A percentile compares a stretch with the other conserved stretches of the same genome.
These are phyloP conservation scores for Colletotrichum agaves DNA, from an alignment of 2,329 filamentous ascomycete genomes.

Conservation along the genomic window DNA sequence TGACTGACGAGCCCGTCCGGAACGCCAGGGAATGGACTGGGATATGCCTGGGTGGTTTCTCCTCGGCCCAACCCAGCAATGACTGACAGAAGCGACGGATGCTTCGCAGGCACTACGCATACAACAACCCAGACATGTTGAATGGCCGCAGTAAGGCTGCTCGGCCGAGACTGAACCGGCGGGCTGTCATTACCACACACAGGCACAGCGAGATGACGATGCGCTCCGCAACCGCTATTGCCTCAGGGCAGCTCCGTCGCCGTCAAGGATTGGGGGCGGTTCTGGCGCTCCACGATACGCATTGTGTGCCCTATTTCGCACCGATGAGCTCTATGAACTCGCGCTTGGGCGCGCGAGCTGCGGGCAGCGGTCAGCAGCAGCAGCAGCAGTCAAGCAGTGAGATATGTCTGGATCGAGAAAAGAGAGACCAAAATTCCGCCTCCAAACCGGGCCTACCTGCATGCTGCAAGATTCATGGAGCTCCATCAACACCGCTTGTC, in stretches of 20 bases:
- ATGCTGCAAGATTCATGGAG: constrained; percentile 31
- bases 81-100: constrained; percentile 27
- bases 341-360: constrained; percentile 1
- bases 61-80: constrained; percentile 23
- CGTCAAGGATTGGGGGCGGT: constrained; percentile 24
- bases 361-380: constrained; percentile 18
- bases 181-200: constrained; percentile 8
- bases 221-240: constrained; percentile 30
- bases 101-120: constrained; percentile 16
- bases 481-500: constrained; percentile 17
- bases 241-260: constrained; percentile 19
- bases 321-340: constrained; percentile 26
- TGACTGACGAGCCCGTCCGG: constrained; percentile 21
- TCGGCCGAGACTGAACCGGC: constrained; percentile 30
- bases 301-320: constrained; percentile 27
- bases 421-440: background rate
- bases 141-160: constrained; percentile 13
- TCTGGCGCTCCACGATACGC: constrained; percentile 14
- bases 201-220: constrained; percentile 26
- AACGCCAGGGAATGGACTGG: constrained; percentile 12
- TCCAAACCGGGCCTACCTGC: background rate
- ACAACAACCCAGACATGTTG: constrained; percentile 1
- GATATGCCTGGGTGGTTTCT: constrained; percentile 15
- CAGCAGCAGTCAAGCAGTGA: constrained; percentile 30
- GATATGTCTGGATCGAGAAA: constrained; percentile 31